Conservation (phyloP, 148 eudicot genomes). For the Polygonum aviculare region DNA sequence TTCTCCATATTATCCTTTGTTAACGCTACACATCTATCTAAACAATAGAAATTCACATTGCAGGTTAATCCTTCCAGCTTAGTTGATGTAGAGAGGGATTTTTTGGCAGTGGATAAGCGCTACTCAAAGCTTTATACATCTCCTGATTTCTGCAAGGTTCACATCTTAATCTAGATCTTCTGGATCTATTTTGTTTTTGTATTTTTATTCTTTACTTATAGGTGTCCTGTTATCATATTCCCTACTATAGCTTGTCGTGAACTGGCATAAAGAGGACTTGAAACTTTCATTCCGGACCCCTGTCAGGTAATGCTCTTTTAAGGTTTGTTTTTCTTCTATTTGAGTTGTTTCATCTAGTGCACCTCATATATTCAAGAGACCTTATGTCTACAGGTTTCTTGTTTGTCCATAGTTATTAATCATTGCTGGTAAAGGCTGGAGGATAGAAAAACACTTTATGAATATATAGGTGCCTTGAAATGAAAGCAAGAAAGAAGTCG, state of each 20-base stretch:
- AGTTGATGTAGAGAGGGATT: conserved; percentile 70
- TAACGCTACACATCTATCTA: background rate
- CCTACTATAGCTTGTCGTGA: conserved; percentile 51
- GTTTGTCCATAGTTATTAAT: no score
- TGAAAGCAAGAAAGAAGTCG: no score
- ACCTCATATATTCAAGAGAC: background rate
- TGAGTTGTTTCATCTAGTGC: background rate
- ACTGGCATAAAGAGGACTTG: conserved; percentile 73
- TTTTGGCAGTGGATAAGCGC: conserved; percentile 69
- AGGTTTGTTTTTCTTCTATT: no score
- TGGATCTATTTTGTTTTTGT: background rate
- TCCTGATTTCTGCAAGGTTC: conserved; percentile 81
- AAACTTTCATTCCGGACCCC: conserved; percentile 69
- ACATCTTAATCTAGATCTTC: background rate
- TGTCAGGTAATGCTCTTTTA: conserved; percentile 47
- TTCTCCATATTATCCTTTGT: background rate
- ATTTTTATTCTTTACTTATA: background rate
- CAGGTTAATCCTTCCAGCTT: conserved; percentile 66
- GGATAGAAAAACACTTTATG: no score
- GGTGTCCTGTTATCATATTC: conserved; percentile 14
- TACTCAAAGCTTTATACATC: conserved; percentile 69
- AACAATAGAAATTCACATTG: conserved; percentile 1
- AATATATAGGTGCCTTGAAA: no score
- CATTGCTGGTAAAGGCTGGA: no score
- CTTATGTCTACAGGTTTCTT: no score